These are phyloP conservation scores for Cichorium intybus DNA, from an alignment of 140 eudicot species.

Conservation along the genomic window DNA sequence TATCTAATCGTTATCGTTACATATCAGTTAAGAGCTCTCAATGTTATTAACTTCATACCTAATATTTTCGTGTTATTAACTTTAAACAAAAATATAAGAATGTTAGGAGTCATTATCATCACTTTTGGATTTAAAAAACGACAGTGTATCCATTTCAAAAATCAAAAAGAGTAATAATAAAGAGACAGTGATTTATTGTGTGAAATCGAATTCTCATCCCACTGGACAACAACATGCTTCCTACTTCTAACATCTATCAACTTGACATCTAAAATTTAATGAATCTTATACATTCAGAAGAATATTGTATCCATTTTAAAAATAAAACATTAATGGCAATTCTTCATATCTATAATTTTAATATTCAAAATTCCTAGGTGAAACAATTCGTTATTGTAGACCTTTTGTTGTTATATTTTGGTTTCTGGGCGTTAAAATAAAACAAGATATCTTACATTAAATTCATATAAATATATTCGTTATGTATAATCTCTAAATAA, in stretches of 20 bases:
- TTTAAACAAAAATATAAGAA: too few relatives aligned
- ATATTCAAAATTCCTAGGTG: too few relatives aligned
- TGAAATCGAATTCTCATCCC: slow-evolving; percentile 37
- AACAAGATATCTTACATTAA: too few relatives aligned
- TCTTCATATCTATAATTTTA: background rate
- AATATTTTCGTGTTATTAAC: too few relatives aligned
- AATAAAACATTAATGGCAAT: background rate
- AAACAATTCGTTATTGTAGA: too few relatives aligned
- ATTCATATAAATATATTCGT: too few relatives aligned
- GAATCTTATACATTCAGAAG: background rate
- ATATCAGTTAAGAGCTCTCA: background rate
- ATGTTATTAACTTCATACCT: background rate
- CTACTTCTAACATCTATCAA: slow-evolving; percentile 16
- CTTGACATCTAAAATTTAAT: slow-evolving; percentile 2
- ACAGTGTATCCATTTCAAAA: background rate
- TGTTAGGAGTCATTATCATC: background rate
- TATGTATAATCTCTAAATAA: too few relatives aligned
- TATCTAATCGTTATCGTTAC: too few relatives aligned
- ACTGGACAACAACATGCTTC: slow-evolving; percentile 30
- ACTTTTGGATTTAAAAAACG: background rate
- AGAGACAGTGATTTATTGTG: slow-evolving; percentile 20
- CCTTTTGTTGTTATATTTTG: too few relatives aligned
- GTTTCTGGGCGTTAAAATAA: too few relatives aligned
- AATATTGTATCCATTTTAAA: background rate
- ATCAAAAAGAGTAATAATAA: background rate